phyloP scores from a whole-genome alignment of 129 eudicot genomes.

The Glebionis coronaria region DNA sequence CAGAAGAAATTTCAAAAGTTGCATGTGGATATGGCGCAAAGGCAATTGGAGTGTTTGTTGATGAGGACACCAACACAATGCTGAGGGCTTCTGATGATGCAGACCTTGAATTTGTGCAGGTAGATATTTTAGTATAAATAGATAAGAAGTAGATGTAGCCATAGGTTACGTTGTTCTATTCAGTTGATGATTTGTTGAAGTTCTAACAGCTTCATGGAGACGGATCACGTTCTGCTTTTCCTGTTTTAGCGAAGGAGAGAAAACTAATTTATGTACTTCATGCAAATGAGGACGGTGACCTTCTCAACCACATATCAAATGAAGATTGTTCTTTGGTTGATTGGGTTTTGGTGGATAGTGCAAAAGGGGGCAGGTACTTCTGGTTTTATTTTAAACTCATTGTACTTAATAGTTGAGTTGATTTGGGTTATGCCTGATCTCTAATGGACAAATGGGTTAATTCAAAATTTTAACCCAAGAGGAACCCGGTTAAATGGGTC shows the following conservation, averaged over 20 bases:
- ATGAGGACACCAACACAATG: conserved; percentile 67
- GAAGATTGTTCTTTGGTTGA: conserved; percentile 75
- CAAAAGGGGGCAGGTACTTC: conserved; percentile 49
- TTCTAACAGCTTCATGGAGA: too few relatives aligned
- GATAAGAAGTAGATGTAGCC: too few relatives aligned
- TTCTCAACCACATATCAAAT: conserved; percentile 60
- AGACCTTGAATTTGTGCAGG: conserved; percentile 88
- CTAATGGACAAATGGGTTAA: too few relatives aligned
- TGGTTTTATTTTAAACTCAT: too few relatives aligned
- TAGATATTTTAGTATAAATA: conserved; percentile 1
- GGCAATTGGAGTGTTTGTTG: conserved; percentile 97
- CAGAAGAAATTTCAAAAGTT: conserved; percentile 77
- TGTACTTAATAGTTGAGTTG: too few relatives aligned
- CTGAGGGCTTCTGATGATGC: conserved; percentile 69
- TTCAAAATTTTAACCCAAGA: too few relatives aligned
- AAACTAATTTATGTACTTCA: conserved; percentile 76
- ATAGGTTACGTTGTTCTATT: too few relatives aligned
- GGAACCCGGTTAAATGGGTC: too few relatives aligned
- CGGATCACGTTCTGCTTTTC: conserved; percentile 15
- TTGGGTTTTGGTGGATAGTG: conserved; percentile 88
- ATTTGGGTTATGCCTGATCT: too few relatives aligned
- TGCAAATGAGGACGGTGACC: conserved; percentile 59
- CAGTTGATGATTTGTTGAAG: too few relatives aligned
- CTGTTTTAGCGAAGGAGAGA: conserved; percentile 44
- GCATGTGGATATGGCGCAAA: conserved; percentile 74